These are phyloP conservation scores for Microbotryum violaceum DNA, from an alignment of 1,284 basidiomycete species.

Conservation along the genomic window DNA sequence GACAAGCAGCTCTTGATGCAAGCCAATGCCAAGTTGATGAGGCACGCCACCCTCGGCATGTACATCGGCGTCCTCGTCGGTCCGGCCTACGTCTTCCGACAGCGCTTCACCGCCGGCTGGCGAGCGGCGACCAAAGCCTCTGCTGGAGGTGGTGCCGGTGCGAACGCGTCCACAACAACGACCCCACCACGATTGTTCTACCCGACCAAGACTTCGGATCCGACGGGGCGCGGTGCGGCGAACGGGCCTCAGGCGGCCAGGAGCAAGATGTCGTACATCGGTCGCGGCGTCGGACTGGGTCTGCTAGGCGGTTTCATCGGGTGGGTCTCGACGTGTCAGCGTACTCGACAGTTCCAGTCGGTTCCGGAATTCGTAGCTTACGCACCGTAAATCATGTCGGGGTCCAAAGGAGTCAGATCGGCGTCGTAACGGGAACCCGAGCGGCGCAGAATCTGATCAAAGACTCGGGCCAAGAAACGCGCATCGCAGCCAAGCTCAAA, in stretches of 20 bases:
- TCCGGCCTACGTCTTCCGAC: background rate
- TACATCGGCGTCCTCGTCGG: background rate
- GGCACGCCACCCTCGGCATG: slow-evolving; percentile 1
- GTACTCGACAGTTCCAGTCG: background rate
- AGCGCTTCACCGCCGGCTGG: background rate
- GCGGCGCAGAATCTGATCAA: slow-evolving; percentile 3
- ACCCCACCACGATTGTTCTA: background rate
- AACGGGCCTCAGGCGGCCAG: background rate
- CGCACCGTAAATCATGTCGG: too few relatives aligned
- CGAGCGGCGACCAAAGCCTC: background rate
- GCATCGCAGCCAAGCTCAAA: background rate
- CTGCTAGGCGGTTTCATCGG: slow-evolving; percentile 4
- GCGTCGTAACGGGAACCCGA: background rate
- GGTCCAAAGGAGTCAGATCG: background rate
- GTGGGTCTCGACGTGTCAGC: background rate
- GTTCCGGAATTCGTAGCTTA: background rate
- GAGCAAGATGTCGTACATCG: background rate
- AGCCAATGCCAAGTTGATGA: slow-evolving; percentile 3
- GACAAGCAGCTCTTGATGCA: background rate
- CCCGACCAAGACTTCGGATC: background rate
- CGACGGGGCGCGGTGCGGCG: background rate
- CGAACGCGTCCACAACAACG: background rate
- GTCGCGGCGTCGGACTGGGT: background rate
- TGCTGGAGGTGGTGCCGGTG: background rate
- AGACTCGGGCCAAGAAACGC: background rate